Conservation (phyloP, 345 rosid genomes). For the Hibiscus trionum region DNA sequence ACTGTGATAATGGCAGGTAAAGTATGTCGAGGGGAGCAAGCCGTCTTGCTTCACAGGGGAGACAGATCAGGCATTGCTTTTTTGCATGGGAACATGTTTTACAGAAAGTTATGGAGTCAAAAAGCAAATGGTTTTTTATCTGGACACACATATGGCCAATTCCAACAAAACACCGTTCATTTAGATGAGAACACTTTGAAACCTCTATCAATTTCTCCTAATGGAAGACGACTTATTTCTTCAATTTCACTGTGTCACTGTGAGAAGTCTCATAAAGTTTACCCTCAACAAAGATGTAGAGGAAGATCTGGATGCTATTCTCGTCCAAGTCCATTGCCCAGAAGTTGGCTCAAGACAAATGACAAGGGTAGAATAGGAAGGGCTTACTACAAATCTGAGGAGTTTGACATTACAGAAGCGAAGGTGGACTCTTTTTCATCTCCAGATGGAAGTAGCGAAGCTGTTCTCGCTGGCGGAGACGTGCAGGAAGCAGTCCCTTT, state of each 20-base stretch:
- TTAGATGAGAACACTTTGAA: constrained; percentile 18
- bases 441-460: constrained; percentile 48
- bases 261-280: constrained; percentile 17
- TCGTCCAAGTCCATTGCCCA: constrained; percentile 12
- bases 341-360: constrained; percentile 19
- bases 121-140: constrained; percentile 25
- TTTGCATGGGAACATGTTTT: constrained; percentile 23
- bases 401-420: constrained; percentile 51
- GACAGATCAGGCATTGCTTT: constrained; percentile 20
- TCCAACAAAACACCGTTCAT: constrained; percentile 10
- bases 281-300: constrained; percentile 8
- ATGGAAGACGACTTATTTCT: constrained; percentile 18
- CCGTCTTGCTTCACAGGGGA: constrained; percentile 17
- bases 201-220: constrained; percentile 16
- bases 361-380: constrained; percentile 20
- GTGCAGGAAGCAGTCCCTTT: constrained; percentile 45
- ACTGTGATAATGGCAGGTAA: constrained; percentile 34
- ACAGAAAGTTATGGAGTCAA: constrained; percentile 17
- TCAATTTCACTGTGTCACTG: constrained; percentile 20
- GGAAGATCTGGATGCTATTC: constrained; percentile 27
- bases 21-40: constrained; percentile 23
- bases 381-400: constrained; percentile 79
- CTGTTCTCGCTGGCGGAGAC: constrained; percentile 38
- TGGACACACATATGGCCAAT: constrained; percentile 15
- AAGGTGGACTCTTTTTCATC: constrained; percentile 43